These are phyloP conservation scores for Ceratocystis lukuohia DNA, from an alignment of 2,329 filamentous ascomycete species.

Conservation along the genomic window DNA sequence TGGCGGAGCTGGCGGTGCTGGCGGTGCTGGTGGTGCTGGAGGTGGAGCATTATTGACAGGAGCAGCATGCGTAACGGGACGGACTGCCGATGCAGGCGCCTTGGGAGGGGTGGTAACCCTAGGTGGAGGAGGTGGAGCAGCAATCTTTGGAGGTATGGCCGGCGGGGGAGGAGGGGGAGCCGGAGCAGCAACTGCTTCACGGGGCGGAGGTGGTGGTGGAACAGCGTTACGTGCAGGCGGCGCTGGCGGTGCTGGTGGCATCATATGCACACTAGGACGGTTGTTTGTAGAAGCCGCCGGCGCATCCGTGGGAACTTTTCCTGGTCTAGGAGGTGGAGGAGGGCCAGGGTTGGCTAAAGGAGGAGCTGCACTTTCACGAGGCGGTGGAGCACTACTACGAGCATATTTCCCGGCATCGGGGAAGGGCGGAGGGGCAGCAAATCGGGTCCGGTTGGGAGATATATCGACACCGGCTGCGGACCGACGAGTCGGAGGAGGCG, in stretches of 20 bases:
- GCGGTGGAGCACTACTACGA: slow-evolving; percentile 34
- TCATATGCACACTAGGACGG: slow-evolving; percentile 13
- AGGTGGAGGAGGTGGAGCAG: slow-evolving; percentile 15
- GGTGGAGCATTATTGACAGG: slow-evolving; percentile 16
- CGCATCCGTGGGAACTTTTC: slow-evolving; percentile 9
- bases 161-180: slow-evolving; percentile 28
- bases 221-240: slow-evolving; percentile 15
- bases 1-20: slow-evolving; percentile 20
- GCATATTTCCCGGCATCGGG: slow-evolving; percentile 83
- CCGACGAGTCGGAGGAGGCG: slow-evolving; percentile 48
- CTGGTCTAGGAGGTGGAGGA: slow-evolving; percentile 17
- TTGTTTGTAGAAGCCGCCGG: slow-evolving; percentile 21
- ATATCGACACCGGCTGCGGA: slow-evolving; percentile 37
- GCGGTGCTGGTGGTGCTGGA: slow-evolving; percentile 14
- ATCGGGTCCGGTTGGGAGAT: slow-evolving; percentile 48
- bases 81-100: background rate
- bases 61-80: slow-evolving; percentile 4
- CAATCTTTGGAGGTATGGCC: slow-evolving; percentile 9
- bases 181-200: slow-evolving; percentile 23
- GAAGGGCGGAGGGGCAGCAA: slow-evolving; percentile 75
- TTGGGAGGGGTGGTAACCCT: slow-evolving; percentile 1
- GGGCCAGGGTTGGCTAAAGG: slow-evolving; percentile 17
- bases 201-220: slow-evolving; percentile 23
- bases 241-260: slow-evolving; percentile 16
- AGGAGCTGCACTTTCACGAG: slow-evolving; percentile 10